Evolutionary conservation across 495 filamentous ascomycete species (phyloP).

Genomic region (Glonium stellatum): DNA sequence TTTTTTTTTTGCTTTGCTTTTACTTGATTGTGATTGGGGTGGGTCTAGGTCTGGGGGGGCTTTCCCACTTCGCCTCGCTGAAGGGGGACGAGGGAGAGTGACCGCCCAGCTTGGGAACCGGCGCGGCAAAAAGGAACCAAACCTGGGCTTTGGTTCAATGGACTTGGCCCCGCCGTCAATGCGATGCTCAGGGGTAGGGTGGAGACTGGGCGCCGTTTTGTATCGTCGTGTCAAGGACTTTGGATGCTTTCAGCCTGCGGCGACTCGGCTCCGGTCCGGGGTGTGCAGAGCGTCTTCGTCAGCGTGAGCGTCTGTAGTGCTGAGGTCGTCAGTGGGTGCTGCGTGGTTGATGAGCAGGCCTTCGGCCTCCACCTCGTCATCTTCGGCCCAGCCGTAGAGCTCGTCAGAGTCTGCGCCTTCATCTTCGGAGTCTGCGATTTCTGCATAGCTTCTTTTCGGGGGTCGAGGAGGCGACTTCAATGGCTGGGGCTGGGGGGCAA

Average conservation of each 20-base stretch:
- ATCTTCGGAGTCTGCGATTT: slow-evolving; percentile 27
- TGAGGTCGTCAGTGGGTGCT: neutral
- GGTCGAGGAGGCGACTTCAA: slow-evolving; percentile 8
- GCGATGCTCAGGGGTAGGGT: neutral
- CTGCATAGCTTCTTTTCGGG: slow-evolving; percentile 23
- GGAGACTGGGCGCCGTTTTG: neutral
- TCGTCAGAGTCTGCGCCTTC: slow-evolving; percentile 23
- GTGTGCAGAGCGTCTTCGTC: neutral
- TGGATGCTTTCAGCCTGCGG: neutral
- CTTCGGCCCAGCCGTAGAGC: slow-evolving; percentile 27
- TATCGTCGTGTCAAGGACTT: slow-evolving; percentile 10
- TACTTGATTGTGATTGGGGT: neutral
- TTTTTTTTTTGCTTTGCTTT: neutral
- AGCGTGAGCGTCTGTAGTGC: slow-evolving; percentile 17
- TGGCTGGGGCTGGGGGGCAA: slow-evolving; percentile 12
- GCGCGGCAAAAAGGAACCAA: neutral
- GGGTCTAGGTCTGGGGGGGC: neutral
- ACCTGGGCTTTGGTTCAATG: neutral
- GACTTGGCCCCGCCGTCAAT: neutral
- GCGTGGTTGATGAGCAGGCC: slow-evolving; percentile 19
- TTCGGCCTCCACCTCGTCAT: slow-evolving; percentile 28
- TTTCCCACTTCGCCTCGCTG: neutral
- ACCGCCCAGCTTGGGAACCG: neutral
- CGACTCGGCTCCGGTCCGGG: neutral
- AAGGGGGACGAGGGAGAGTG: neutral